phyloP scores from a whole-genome alignment of 257 asterid genomes.

The Capsicum rhomboideum region DNA sequence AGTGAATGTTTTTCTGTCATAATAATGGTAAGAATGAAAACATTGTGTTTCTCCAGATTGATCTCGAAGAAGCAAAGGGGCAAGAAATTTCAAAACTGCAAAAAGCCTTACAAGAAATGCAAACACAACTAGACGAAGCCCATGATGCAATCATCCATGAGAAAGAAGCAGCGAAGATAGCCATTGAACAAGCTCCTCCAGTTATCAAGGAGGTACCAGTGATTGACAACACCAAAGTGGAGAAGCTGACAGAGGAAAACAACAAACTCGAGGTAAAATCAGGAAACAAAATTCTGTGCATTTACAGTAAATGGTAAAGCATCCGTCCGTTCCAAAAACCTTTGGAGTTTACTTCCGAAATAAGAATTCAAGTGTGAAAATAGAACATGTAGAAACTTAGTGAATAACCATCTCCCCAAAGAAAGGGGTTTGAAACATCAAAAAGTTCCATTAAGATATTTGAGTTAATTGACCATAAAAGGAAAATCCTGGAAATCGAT shows the following conservation, averaged over 20 bases:
- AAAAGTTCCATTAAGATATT: neutral
- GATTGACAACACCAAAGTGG: conserved; percentile 70
- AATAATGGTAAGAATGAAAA: neutral
- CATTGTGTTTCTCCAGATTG: conserved; percentile 40
- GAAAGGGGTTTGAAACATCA: neutral
- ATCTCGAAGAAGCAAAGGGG: conserved; percentile 84
- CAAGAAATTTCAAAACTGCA: conserved; percentile 71
- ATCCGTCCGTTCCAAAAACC: neutral
- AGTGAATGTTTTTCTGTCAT: neutral
- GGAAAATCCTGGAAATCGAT: neutral
- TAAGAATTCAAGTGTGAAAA: neutral
- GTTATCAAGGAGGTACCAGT: conserved; percentile 83
- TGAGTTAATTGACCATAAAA: neutral
- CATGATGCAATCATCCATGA: conserved; percentile 55
- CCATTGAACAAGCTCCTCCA: conserved; percentile 91
- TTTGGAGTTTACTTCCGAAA: neutral
- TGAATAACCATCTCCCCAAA: neutral
- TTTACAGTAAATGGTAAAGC: neutral
- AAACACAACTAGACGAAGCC: conserved; percentile 67
- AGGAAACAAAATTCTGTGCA: conserved; percentile 4
- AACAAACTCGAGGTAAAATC: conserved; percentile 61
- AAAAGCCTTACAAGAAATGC: conserved; percentile 53
- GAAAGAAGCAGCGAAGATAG: conserved; percentile 76
- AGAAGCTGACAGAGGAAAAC: conserved; percentile 63
- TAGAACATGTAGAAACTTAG: neutral